Evolutionary conservation across 164 flowering plant genomes (phyloP).

Genomic region (Aristolochia fimbriata): DNA sequence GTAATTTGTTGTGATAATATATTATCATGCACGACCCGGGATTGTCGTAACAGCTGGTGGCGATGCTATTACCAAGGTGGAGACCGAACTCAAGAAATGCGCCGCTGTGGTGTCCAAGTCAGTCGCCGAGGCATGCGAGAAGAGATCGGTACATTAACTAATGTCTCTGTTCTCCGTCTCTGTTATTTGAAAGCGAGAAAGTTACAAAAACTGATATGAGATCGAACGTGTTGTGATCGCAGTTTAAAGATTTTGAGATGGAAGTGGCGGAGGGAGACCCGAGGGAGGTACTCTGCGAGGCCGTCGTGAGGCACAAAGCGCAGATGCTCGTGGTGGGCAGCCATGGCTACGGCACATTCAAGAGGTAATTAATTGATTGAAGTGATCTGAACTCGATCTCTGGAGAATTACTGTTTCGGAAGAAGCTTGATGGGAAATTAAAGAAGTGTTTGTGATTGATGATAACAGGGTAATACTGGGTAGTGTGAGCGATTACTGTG

Average conservation of each 20-base stretch:
- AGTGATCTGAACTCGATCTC: not conserved
- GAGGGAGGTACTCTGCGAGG: conserved; percentile 44
- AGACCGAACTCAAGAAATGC: no score
- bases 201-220: no score
- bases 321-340: conserved; percentile 49
- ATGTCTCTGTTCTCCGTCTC: no score
- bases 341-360: conserved; percentile 61
- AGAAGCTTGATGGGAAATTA: not conserved
- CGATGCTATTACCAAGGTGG: no score
- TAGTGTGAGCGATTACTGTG: conserved; percentile 77
- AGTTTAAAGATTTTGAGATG: conserved; percentile 25
- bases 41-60: no score
- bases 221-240: conserved; percentile 3
- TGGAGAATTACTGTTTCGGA: not conserved
- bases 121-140: not conserved
- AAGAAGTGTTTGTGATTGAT: no score
- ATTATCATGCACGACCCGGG: no score
- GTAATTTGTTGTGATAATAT: no score
- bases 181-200: no score
- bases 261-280: conserved; percentile 52
- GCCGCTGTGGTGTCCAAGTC: not conserved
- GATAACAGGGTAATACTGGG: conserved; percentile 64
- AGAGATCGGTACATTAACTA: not conserved
- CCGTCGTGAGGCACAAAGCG: conserved; percentile 46
- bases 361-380: conserved; percentile 28